Base-by-base conservation (phyloP, 495 filamentous ascomycete species). In the Penicillium manginii region DNA sequence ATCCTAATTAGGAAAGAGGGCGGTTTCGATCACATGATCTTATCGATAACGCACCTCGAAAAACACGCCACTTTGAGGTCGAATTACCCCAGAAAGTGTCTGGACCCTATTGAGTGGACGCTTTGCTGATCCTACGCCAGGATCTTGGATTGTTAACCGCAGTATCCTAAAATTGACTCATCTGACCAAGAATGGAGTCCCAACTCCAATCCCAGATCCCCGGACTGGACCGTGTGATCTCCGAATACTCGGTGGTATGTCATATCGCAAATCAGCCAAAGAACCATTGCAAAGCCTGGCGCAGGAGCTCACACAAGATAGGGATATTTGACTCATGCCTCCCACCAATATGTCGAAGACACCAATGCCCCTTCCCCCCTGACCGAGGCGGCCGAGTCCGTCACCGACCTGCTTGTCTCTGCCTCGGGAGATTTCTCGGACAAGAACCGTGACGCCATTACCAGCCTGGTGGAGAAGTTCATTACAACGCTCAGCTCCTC, bases 251-350 rank as follows among this genome's bases (percentile, higher is more conserved):
- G 19, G 89, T 91, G 60, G 80, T 81, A 73, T 63, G 78, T 72
- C 37, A 49, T 43, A 29, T 49, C 45, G 39, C 29, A 54, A 43
- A 53, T 48, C 32, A 35, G 46, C 21, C 26, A 18, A 22, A 26
- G 21, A 23, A 9, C 18, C 8, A 31, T 55, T n/a, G 47, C 19
- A 42, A 42, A 12, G 37, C 39, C 15, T 35, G 55, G 26, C 29
- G 42, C 47, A 33, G 50, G 62, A 55, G 58, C 64, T 62, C 42
- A 69, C 37, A 26, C 51, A 43, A 18, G 29, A 50, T 35, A 84
- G 81, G 96, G 94, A 37, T 98, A 97, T 70, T 80, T 99, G 59
- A 91, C 85, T 67, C 93, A 98, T 80, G 94, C 93, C 56, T 91
- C 93, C 31, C 91, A 88, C 57, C 82, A 87, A 47, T 94, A 89